phyloP scores from a whole-genome alignment of 2,329 filamentous ascomycete genomes.

The Trichoderma asperellum region DNA sequence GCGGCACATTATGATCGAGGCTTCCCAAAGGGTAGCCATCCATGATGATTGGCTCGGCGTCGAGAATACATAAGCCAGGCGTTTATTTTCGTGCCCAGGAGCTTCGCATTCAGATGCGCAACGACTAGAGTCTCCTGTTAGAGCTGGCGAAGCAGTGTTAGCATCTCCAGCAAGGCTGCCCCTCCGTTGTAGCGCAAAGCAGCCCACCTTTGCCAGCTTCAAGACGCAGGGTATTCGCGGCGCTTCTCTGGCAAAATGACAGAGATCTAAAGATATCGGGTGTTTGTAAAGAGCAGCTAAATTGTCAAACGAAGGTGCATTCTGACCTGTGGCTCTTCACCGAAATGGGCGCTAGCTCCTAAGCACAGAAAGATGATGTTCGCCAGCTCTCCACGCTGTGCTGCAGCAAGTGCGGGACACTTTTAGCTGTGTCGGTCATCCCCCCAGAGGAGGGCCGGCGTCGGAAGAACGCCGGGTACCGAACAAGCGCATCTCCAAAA shows the following conservation, averaged over 20 bases:
- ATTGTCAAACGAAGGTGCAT: neutral
- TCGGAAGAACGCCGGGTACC: conserved; percentile 41
- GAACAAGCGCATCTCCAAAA: conserved; percentile 29
- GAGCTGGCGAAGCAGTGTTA: conserved; percentile 22
- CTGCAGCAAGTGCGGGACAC: conserved; percentile 7
- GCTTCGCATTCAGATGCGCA: conserved; percentile 25
- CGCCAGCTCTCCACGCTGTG: neutral
- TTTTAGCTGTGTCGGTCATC: neutral
- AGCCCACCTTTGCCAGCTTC: conserved; percentile 11
- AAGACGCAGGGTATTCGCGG: neutral
- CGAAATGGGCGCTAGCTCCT: neutral
- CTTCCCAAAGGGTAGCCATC: conserved; percentile 80
- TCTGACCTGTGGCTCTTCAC: neutral
- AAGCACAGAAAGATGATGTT: neutral
- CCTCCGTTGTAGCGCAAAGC: conserved; percentile 20
- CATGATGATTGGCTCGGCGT: conserved; percentile 54
- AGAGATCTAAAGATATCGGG: neutral
- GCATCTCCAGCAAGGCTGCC: conserved; percentile 10
- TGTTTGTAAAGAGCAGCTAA: neutral
- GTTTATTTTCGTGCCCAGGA: conserved; percentile 1
- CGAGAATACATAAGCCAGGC: conserved; percentile 29
- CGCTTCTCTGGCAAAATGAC: neutral
- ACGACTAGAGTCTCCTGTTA: neutral
- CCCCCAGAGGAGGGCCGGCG: conserved; percentile 34
- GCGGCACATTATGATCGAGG: conserved; percentile 83